Conservation (phyloP, 352 stramenopile species). For the Phytophthora cactorum region DNA sequence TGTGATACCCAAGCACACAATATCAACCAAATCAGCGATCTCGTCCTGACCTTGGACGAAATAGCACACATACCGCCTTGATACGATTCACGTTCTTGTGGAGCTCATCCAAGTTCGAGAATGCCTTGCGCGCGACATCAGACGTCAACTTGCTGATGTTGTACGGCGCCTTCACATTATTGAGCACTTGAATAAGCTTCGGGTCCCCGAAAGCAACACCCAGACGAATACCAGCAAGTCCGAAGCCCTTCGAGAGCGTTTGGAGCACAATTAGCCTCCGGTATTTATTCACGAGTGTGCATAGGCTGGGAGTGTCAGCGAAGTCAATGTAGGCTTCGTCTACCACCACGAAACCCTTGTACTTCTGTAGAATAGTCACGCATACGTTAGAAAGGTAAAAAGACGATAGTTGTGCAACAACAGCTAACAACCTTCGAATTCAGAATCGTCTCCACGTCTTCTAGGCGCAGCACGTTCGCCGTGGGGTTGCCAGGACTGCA, state of each 20-base stretch:
- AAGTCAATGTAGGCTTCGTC: conserved; percentile 99
- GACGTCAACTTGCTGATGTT: conserved; percentile 98
- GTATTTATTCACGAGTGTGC: conserved; percentile 92
- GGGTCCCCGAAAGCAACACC: conserved; percentile 92
- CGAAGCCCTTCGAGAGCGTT: conserved; percentile 98
- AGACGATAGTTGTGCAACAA: background rate
- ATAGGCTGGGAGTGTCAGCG: conserved; percentile 72
- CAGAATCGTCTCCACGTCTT: conserved; percentile 92
- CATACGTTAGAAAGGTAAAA: conserved; percentile 3
- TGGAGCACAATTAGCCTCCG: conserved; percentile 97
- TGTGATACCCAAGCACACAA: conserved; percentile 14
- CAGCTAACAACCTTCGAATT: conserved; percentile 58
- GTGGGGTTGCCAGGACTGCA: conserved; percentile 99
- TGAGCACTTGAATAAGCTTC: conserved; percentile 97
- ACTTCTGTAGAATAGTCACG: conserved; percentile 45
- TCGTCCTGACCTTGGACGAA: background rate
- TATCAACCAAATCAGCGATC: conserved; percentile 8
- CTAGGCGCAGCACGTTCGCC: conserved; percentile 91
- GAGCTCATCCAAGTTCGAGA: conserved; percentile 63
- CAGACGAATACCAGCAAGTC: conserved; percentile 95
- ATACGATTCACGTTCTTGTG: conserved; percentile 70
- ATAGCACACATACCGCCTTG: conserved; percentile 48
- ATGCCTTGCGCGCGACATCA: conserved; percentile 77
- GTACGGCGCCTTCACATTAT: conserved; percentile 99
- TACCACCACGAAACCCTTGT: conserved; percentile 96